Evolutionary conservation across 139 green algal species (phyloP).

Genomic region (Prasinococcaceae sp.): DNA sequence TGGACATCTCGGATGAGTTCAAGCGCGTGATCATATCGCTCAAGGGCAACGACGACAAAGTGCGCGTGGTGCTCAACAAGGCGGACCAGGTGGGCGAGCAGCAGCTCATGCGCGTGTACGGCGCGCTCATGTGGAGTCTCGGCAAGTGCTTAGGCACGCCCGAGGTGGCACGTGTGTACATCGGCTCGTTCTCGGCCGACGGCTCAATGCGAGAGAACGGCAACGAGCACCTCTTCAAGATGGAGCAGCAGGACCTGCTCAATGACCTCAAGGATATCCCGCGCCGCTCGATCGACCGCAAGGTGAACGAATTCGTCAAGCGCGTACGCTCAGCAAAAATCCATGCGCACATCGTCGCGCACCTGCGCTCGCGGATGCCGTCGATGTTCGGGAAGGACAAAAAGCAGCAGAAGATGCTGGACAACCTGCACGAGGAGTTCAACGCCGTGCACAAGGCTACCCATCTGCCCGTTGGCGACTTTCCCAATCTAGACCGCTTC

Average conservation of each 20-base stretch:
- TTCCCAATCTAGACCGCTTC: conserved; percentile 72
- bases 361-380: conserved; percentile 74
- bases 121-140: conserved; percentile 96
- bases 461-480: conserved; percentile 76
- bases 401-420: conserved; percentile 50
- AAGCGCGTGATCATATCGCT: conserved; percentile 50
- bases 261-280: conserved; percentile 82
- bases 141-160: conserved; percentile 85
- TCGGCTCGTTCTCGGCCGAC: conserved; percentile 46
- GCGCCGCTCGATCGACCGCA: conserved; percentile 53
- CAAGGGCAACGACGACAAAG: conserved; percentile 83
- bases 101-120: conserved; percentile 92
- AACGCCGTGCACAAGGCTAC: conserved; percentile 71
- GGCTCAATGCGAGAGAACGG: conserved; percentile 19
- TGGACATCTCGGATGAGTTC: conserved; percentile 92
- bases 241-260: conserved; percentile 79
- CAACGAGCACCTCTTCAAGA: conserved; percentile 58
- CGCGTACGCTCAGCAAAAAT: conserved; percentile 73
- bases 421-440: conserved; percentile 47
- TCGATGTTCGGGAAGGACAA: conserved; percentile 71
- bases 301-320: conserved; percentile 99
- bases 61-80: conserved; percentile 92
- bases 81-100: conserved; percentile 51
- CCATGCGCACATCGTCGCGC: conserved; percentile 74
- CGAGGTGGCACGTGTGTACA: conserved; percentile 86